Percentiles rank a stretch among this genome's conserved stretches.
These are phyloP conservation scores for Senna siamea DNA, from an alignment of 306 rosid genomes.

Conservation along the genomic window DNA sequence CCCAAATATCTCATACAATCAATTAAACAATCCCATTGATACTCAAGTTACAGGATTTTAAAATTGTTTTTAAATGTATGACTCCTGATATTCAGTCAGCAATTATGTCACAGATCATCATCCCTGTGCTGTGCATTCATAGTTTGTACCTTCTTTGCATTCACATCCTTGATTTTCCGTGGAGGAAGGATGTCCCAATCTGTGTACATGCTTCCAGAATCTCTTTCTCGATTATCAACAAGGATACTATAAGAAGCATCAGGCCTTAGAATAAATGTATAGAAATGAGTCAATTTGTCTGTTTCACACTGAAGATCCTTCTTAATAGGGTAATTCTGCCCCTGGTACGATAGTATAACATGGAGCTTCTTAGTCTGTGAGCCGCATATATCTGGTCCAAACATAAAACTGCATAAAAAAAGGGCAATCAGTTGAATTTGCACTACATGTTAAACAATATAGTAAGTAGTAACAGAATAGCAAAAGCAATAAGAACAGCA, in stretches of 20 bases:
- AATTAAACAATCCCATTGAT: conserved; percentile 23
- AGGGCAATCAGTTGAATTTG: conserved; percentile 30
- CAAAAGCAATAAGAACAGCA: neutral
- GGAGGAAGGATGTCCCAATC: conserved; percentile 99
- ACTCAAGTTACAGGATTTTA: neutral
- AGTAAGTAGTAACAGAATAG: conserved; percentile 4
- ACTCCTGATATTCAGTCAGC: conserved; percentile 4
- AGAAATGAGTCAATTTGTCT: conserved; percentile 96
- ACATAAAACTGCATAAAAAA: conserved; percentile 75
- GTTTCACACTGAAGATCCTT: conserved; percentile 95
- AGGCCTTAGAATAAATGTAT: conserved; percentile 87
- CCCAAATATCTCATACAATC: conserved; percentile 25
- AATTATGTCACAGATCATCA: neutral
- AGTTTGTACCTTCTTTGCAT: conserved; percentile 61
- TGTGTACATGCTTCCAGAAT: conserved; percentile 90
- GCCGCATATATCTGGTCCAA: conserved; percentile 97
- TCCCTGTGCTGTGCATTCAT: neutral
- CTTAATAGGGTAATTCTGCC: conserved; percentile 93
- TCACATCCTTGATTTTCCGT: conserved; percentile 79
- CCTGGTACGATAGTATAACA: conserved; percentile 88
- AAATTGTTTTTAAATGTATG: neutral
- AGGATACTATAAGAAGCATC: conserved; percentile 90
- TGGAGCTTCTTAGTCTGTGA: conserved; percentile 93
- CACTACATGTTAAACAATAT: neutral
- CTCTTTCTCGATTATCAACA: conserved; percentile 90